Evolutionary conservation across 1,284 basidiomycete species (phyloP), one percentile per base, ranked within the genome.

Genomic region (Ganoderma leucocontextum): DNA sequence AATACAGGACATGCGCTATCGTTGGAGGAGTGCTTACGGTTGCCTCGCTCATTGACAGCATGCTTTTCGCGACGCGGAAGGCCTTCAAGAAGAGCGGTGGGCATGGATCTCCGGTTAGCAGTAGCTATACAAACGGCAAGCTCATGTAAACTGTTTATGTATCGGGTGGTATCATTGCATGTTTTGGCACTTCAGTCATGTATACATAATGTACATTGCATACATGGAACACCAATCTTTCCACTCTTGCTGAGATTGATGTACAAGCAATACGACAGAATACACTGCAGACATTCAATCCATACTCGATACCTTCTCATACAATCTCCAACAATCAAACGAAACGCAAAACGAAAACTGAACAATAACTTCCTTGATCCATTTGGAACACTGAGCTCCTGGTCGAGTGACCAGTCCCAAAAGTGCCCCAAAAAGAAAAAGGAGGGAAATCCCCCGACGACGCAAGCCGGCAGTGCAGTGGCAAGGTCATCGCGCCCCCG

Each of bases 21-120:
- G 91, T 99, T 49, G 97, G 97, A 71, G 97, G 98, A 75, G 96
- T 99, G 9, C 83, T 99, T 62, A 99, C 98, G 0, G 91, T 99
- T 35, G 96, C 97, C 15, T 93, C 94, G 0, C 84, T 99, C n/a
- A 75, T 99, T 61, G 97, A 99, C 80, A 91, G 94, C 68, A 84
- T 94, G 65, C 87, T 98, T 71, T 98, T 98, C 75, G 91, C 91
- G 19, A 91, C 93, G 19, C 85, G 86, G 58, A 86, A 87, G 67
- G 86, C 83, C 44, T 75, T 94, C 66, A 95, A 93, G 81, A 92
- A 90, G 79, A 80, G 81, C 25, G 79, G 75, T 19, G 78, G 79
- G 9, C 71, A 64, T 49, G 57, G 66, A 41, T 70, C 75, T 17
- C 80, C 81, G 44, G 81, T 80, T 25, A 80, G 75, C 52, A 62